phyloP scores from a whole-genome alignment of 2,329 filamentous ascomycete genomes.

The Ascochyta fabae region DNA sequence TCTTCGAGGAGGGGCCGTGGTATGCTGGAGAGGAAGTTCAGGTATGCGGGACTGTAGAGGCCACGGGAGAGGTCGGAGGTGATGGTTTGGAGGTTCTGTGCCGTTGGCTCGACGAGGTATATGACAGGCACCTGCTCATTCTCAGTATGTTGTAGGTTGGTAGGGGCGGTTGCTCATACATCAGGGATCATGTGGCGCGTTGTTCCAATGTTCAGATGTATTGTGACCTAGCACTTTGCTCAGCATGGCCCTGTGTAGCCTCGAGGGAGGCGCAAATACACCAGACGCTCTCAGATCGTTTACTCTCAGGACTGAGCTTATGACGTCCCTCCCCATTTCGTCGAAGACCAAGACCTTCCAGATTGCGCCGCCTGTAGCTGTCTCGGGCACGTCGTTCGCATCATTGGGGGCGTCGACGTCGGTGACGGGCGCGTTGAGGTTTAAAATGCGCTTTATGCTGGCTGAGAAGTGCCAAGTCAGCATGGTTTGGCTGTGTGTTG shows the following conservation, averaged over 20 bases:
- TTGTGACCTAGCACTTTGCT: constrained; percentile 68
- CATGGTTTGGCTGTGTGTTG: not conserved
- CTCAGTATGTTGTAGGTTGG: constrained; percentile 17
- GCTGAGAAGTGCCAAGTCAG: constrained; percentile 58
- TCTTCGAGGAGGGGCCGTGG: constrained; percentile 90
- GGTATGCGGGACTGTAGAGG: constrained; percentile 85
- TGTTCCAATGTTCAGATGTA: constrained; percentile 70
- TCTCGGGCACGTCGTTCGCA: constrained; percentile 16
- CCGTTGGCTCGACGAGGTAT: constrained; percentile 91
- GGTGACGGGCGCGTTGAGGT: constrained; percentile 78
- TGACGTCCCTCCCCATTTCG: constrained; percentile 88
- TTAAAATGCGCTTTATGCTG: constrained; percentile 93
- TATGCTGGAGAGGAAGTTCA: constrained; percentile 96
- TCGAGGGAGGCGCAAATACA: constrained; percentile 41
- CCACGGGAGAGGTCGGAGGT: constrained; percentile 84
- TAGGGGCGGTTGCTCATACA: constrained; percentile 57
- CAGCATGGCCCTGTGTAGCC: constrained; percentile 48
- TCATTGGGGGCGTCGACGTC: constrained; percentile 69
- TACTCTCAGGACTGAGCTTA: constrained; percentile 92
- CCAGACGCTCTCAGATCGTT: constrained; percentile 92
- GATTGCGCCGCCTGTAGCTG: constrained; percentile 25
- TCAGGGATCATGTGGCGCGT: constrained; percentile 90
- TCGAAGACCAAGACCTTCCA: constrained; percentile 84
- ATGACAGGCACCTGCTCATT: constrained; percentile 69
- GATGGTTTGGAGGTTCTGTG: constrained; percentile 80